Base-by-base conservation (phyloP, 2,329 filamentous ascomycete genomes). In the Penicillium sp. region DNA sequence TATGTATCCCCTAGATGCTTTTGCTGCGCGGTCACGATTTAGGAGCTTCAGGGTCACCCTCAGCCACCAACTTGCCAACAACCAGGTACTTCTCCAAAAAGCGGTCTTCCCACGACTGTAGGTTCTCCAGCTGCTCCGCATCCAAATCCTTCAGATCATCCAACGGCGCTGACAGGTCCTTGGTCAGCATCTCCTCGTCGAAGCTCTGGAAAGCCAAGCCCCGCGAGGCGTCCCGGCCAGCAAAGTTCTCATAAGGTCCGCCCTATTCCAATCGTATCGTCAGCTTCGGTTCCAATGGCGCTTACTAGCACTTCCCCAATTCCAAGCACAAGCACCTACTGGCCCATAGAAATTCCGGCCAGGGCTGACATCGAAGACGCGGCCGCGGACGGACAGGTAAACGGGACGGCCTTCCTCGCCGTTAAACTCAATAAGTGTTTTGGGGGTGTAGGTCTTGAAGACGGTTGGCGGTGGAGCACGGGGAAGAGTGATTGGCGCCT, bases 301-400 rank as follows among this genome's bases (percentile, higher is more conserved):
- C 29, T 44, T 2, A 2, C 27, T 10, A 21, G 21, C 42, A 8
- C 49, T 46, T 34, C 18, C 8, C 31, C 21, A n/a, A 21, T 31
- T 8, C 29, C 35, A 39, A 41, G 29, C 7, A 23, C 32, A 41
- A 41, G 29, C 29, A 62, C 64, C 46, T 75, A 76, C 74, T 21
- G 94, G 94, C 4, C 94, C 94, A 77, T 99, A 99, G 75, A 97
- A 97, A 79, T 95, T 92, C 68, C 88, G 85, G 25, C 94, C 93
- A 15, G 86, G 78, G 0, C 87, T 86, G 25, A 97, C 93, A 71
- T 99, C 94, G 72, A 97, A 97, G 60, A 97, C 87, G 48, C 86
- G 86, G 50, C 94, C 92, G 40, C 91, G 89, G 18, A 97, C 91
- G n/a, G 91, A 89, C 46, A 99, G 83, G 75, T 90, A 96, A 54